Evolutionary conservation across 768 basidiomycete species (phyloP).

Genomic region (Leucosporidium yakuticum): DNA sequence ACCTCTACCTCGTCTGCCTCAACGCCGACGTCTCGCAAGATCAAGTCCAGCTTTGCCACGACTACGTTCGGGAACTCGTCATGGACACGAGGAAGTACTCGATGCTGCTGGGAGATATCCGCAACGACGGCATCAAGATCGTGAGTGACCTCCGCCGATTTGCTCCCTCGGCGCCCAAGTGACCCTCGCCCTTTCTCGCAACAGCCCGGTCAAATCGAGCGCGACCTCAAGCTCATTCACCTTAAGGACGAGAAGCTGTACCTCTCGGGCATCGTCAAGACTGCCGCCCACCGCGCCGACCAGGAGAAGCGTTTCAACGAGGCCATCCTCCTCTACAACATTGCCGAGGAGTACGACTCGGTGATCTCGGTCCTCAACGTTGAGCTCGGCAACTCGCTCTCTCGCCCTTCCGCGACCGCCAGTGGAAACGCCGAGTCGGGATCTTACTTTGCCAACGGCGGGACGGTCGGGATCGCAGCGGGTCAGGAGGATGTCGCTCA

Average conservation of each 20-base stretch:
- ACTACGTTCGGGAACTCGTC: constrained; percentile 47
- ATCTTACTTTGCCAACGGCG: constrained; percentile 41
- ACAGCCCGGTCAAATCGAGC: constrained; percentile 82
- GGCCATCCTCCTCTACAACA: constrained; percentile 91
- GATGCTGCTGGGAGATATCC: constrained; percentile 87
- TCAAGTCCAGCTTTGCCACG: constrained; percentile 59
- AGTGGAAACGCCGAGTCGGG: constrained; percentile 55
- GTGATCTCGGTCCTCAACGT: constrained; percentile 82
- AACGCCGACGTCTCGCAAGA: constrained; percentile 76
- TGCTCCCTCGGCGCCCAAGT: neutral
- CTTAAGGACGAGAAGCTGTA: constrained; percentile 61
- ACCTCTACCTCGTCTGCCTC: constrained; percentile 79
- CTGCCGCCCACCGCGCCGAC: constrained; percentile 73
- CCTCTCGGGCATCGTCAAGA: constrained; percentile 72
- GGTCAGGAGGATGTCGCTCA: constrained; percentile 34
- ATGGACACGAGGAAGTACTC: constrained; percentile 59
- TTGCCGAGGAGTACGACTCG: constrained; percentile 81
- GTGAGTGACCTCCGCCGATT: constrained; percentile 50
- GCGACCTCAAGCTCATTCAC: constrained; percentile 67
- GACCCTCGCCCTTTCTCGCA: neutral
- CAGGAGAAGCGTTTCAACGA: constrained; percentile 77
- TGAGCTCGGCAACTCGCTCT: constrained; percentile 75
- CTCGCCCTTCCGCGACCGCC: constrained; percentile 49
- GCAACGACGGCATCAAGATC: constrained; percentile 79
- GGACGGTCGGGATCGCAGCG: constrained; percentile 42